Evolutionary conservation across 2,329 filamentous ascomycete genomes (phyloP).

Genomic region (Colletotrichum sp.): DNA sequence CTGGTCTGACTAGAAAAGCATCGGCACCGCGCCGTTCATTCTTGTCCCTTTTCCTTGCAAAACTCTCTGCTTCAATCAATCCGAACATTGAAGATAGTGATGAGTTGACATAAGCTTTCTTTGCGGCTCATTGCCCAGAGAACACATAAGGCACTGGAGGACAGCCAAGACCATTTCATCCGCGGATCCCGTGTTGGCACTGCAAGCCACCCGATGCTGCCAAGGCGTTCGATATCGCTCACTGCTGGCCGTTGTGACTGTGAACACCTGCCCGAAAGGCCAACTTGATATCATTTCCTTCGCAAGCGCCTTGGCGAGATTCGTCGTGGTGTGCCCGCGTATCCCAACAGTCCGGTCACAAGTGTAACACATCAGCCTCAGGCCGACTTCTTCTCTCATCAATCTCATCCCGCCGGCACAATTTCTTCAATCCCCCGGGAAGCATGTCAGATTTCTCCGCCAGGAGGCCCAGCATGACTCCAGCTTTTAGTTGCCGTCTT

Average conservation of each 20-base stretch:
- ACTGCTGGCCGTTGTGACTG: not conserved
- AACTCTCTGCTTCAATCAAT: not conserved
- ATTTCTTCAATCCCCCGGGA: not conserved
- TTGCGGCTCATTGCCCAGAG: not conserved
- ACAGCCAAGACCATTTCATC: slow-evolving; percentile 1
- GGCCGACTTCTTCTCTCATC: not conserved
- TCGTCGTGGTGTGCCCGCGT: not conserved
- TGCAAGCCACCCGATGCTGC: slow-evolving; percentile 19
- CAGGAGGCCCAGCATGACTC: not conserved
- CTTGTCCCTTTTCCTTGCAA: not conserved
- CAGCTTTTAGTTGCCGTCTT: not conserved
- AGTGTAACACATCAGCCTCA: not conserved
- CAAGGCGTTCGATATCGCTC: not conserved
- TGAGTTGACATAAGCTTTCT: slow-evolving; percentile 1
- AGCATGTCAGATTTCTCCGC: not conserved
- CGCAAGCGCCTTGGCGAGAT: not conserved
- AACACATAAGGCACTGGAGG: not conserved
- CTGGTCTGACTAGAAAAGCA: not conserved
- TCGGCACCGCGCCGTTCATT: not conserved
- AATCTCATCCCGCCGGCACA: not conserved
- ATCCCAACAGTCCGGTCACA: not conserved
- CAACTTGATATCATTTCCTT: not conserved
- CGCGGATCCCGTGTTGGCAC: slow-evolving; percentile 9
- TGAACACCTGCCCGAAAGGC: not conserved
- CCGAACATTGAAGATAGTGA: not conserved